phyloP scores from a whole-genome alignment of 257 asterid species.

The Euphrasia confusa region DNA sequence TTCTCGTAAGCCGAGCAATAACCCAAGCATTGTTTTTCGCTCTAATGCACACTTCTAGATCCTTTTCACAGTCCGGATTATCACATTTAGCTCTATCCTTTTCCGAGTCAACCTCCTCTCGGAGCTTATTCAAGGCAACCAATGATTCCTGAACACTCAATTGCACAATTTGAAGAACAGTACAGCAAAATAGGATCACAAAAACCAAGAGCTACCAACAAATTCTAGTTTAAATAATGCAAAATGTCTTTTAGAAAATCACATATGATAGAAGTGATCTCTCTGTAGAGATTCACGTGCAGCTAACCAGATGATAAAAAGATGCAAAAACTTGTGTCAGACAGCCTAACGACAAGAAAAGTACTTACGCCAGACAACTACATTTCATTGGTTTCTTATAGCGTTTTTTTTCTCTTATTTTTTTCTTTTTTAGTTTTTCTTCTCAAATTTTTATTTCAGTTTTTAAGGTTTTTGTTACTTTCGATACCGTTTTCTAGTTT shows the following conservation, averaged over 20 bases:
- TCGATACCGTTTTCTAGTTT: too few relatives aligned
- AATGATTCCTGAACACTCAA: constrained; percentile 65
- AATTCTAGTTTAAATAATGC: constrained; percentile 5
- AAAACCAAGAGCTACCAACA: constrained; percentile 11
- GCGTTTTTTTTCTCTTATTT: too few relatives aligned
- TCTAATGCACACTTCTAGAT: constrained; percentile 71
- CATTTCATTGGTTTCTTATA: too few relatives aligned
- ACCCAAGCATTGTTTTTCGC: constrained; percentile 95
- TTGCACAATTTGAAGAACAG: neutral
- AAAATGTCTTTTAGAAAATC: neutral
- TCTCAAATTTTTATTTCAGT: too few relatives aligned
- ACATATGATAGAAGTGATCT: neutral
- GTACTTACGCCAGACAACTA: too few relatives aligned
- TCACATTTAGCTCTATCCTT: constrained; percentile 55
- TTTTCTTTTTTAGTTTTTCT: too few relatives aligned
- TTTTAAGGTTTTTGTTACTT: too few relatives aligned
- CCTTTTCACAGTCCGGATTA: constrained; percentile 48
- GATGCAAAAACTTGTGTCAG: too few relatives aligned
- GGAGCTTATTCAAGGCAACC: constrained; percentile 67
- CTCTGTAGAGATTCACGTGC: constrained; percentile 11
- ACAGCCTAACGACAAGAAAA: too few relatives aligned
- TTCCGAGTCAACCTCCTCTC: constrained; percentile 82
- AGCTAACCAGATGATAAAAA: neutral
- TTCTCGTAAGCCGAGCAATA: constrained; percentile 69
- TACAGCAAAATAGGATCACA: constrained; percentile 2